phyloP scores from a whole-genome alignment of 306 rosid species.

The Quercus alba region DNA sequence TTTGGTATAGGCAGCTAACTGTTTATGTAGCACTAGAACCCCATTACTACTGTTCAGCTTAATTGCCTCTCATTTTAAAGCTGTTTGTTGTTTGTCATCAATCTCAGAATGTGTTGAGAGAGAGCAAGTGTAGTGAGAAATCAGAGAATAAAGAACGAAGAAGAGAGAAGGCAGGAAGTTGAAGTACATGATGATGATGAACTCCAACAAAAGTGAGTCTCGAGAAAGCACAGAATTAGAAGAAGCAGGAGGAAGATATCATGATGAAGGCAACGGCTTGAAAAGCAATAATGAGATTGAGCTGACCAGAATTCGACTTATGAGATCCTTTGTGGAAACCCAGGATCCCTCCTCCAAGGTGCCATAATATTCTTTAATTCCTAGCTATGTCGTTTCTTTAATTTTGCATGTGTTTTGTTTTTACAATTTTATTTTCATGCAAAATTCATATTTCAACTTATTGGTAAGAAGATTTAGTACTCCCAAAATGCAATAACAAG shows the following conservation, averaged over 20 bases:
- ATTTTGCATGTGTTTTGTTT: not conserved
- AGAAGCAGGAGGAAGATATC: no score
- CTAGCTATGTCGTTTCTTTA: not conserved
- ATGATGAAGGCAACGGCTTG: not conserved
- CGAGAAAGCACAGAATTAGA: not conserved
- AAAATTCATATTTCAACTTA: not conserved
- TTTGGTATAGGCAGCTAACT: no score
- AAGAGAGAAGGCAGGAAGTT: not conserved
- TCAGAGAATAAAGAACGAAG: not conserved
- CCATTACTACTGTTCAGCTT: no score
- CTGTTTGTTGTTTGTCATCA: not conserved
- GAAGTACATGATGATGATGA: not conserved
- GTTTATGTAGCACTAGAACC: no score
- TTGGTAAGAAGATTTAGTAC: not conserved
- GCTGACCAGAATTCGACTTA: conserved; percentile 6
- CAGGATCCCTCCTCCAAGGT: conserved; percentile 31
- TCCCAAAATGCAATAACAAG: not conserved
- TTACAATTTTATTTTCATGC: not conserved
- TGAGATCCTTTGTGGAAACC: conserved; percentile 21
- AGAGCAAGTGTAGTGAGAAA: not conserved
- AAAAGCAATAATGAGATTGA: not conserved
- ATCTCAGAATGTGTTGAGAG: not conserved
- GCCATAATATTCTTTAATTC: not conserved
- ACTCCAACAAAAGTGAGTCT: not conserved
- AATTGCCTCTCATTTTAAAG: no score